A percentile compares a stretch with the other conserved stretches of the same genome.
Evolutionary conservation across 2,329 filamentous ascomycete genomes (phyloP).

Genomic region (Phaeosphaeria sp.): DNA sequence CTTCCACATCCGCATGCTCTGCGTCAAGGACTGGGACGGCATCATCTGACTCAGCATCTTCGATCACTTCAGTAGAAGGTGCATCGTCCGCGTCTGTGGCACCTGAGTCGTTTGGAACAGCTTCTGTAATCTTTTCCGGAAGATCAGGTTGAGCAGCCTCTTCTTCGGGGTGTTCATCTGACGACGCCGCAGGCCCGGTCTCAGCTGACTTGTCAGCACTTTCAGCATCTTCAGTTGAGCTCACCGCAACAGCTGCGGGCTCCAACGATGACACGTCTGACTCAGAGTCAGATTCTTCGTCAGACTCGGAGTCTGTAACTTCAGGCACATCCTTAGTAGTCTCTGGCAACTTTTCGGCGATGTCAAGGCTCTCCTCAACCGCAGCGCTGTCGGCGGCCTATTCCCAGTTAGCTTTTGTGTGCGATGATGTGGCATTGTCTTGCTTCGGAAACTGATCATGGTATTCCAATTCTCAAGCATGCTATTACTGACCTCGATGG

Average conservation of each 20-base stretch:
- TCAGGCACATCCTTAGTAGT: conserved; percentile 1
- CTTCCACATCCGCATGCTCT: not conserved
- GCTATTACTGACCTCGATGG: not conserved
- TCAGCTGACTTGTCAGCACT: not conserved
- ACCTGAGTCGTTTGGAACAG: not conserved
- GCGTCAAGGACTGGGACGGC: not conserved
- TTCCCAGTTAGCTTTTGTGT: not conserved
- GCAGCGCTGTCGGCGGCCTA: not conserved
- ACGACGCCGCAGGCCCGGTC: not conserved
- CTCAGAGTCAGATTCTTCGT: conserved; percentile 11
- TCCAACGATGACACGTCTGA: conserved; percentile 11
- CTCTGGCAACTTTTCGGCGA: not conserved
- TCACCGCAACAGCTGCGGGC: not conserved
- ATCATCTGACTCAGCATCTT: not conserved
- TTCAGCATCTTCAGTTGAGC: not conserved
- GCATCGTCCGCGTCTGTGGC: not conserved
- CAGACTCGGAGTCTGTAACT: conserved; percentile 2
- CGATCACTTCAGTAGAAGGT: not conserved
- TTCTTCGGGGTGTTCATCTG: not conserved
- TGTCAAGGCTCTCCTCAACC: not conserved
- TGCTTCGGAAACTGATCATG: not conserved
- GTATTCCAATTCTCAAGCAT: not conserved
- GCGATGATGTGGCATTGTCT: not conserved
- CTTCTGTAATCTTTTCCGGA: not conserved
- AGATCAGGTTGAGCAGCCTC: not conserved